Evolutionary conservation across 2,329 filamentous ascomycete species (phyloP).

Genomic region (Trichoderma gracile): DNA sequence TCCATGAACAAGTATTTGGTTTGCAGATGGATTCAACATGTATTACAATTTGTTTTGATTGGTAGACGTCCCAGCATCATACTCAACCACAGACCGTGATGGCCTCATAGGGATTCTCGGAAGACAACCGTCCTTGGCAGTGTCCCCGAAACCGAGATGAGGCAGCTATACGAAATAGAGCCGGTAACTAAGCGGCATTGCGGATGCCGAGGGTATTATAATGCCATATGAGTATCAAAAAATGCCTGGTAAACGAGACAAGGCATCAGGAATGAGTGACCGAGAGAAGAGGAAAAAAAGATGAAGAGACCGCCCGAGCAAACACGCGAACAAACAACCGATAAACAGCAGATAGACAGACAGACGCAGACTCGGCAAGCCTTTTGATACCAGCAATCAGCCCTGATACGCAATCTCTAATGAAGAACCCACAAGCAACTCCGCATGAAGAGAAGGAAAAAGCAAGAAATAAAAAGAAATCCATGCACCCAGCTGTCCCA

Average conservation of each 20-base stretch:
- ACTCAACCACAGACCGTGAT: neutral
- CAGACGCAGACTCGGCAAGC: slow-evolving; percentile 12
- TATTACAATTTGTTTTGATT: neutral
- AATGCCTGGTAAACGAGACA: neutral
- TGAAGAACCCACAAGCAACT: slow-evolving; percentile 7
- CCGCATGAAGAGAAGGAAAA: slow-evolving; percentile 6
- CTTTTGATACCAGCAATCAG: slow-evolving; percentile 22
- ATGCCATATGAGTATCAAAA: slow-evolving; percentile 6
- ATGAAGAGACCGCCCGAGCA: neutral
- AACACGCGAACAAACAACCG: neutral
- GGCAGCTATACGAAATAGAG: slow-evolving; percentile 4
- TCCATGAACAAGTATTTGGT: neutral
- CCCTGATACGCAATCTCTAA: slow-evolving; percentile 16
- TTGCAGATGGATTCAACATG: neutral
- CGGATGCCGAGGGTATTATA: slow-evolving; percentile 11
- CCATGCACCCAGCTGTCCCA: neutral
- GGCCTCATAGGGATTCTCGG: neutral
- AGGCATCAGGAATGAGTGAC: neutral
- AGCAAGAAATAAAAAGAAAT: neutral
- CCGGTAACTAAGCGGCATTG: slow-evolving; percentile 15
- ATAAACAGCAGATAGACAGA: neutral
- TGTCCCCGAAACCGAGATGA: neutral
- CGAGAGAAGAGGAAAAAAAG: neutral
- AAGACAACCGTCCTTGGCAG: neutral
- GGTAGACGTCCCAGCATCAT: neutral